Evolutionary conservation across 805 yeast species (phyloP).

Genomic region (Priceomyces melissophilus): DNA sequence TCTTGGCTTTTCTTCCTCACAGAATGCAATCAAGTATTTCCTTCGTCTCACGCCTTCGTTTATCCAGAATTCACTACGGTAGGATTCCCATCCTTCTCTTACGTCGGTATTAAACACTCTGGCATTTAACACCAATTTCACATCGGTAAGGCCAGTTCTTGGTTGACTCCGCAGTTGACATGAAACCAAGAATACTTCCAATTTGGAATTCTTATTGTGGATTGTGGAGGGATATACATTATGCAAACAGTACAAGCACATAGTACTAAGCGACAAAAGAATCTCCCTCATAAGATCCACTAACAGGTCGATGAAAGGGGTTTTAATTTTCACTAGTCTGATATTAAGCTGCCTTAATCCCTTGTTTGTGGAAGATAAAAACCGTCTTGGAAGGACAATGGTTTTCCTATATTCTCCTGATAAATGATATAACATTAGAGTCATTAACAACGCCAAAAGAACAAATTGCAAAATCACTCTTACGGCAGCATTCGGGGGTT

Average conservation of each 20-base stretch:
- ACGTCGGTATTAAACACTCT: conserved; percentile 77
- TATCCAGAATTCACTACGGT: conserved; percentile 91
- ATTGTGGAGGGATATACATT: conserved; percentile 30
- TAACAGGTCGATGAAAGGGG: conserved; percentile 29
- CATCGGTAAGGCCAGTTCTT: conserved; percentile 66
- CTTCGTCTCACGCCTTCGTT: conserved; percentile 69
- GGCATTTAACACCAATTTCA: conserved; percentile 77
- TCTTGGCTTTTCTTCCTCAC: conserved; percentile 10
- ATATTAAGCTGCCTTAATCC: conserved; percentile 83
- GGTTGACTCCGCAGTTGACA: conserved; percentile 51
- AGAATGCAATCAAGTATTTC: conserved; percentile 31
- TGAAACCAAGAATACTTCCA: conserved; percentile 38
- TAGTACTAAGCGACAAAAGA: conserved; percentile 26
- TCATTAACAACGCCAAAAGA: conserved; percentile 59
- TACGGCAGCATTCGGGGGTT: conserved; percentile 25
- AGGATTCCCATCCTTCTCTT: conserved; percentile 92
- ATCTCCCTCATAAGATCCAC: conserved; percentile 38
- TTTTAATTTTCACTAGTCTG: conserved; percentile 62
- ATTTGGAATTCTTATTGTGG: conserved; percentile 26
- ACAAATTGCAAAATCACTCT: conserved; percentile 49
- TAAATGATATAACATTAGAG: conserved; percentile 72
- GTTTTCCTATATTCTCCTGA: conserved; percentile 90
- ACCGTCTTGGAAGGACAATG: conserved; percentile 75
- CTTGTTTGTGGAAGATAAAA: conserved; percentile 78
- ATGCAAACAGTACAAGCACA: conserved; percentile 30